phyloP scores from a whole-genome alignment of 805 yeast genomes.

The Saitoella complicata region DNA sequence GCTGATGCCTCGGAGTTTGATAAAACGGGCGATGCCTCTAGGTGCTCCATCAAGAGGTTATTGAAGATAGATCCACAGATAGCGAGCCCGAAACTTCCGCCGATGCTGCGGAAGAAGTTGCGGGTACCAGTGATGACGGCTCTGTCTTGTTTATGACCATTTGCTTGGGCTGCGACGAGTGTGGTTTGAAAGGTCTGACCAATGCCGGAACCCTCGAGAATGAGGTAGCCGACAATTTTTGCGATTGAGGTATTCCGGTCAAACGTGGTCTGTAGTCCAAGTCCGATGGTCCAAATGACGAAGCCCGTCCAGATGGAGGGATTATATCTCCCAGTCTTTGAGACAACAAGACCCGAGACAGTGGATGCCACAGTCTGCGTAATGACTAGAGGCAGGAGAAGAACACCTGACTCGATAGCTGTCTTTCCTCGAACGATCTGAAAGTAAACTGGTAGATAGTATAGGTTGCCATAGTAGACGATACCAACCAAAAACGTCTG shows the following conservation, averaged over 20 bases:
- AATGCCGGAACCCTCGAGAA: slow-evolving; percentile 28
- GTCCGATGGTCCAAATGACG: slow-evolving; percentile 27
- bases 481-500: slow-evolving; percentile 34
- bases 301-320: slow-evolving; percentile 28
- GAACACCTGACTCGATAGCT: slow-evolving; percentile 26
- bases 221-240: slow-evolving; percentile 23
- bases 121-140: slow-evolving; percentile 44
- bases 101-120: slow-evolving; percentile 40
- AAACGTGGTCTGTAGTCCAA: slow-evolving; percentile 23
- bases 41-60: slow-evolving; percentile 8
- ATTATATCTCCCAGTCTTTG: slow-evolving; percentile 29
- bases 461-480: slow-evolving; percentile 30
- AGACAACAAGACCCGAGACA: slow-evolving; percentile 31
- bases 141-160: slow-evolving; percentile 33
- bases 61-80: slow-evolving; percentile 17
- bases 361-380: slow-evolving; percentile 29
- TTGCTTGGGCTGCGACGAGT: slow-evolving; percentile 40
- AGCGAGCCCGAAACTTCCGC: slow-evolving; percentile 48
- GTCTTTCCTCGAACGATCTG: slow-evolving; percentile 30
- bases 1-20: slow-evolving; percentile 2
- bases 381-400: slow-evolving; percentile 30
- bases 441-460: slow-evolving; percentile 34
- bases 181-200: slow-evolving; percentile 41
- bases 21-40: slow-evolving; percentile 1
- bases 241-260: slow-evolving; percentile 21